These are phyloP conservation scores for Pestalotiopsis sp. DNA, from an alignment of 2,329 filamentous ascomycete genomes.

Conservation along the genomic window DNA sequence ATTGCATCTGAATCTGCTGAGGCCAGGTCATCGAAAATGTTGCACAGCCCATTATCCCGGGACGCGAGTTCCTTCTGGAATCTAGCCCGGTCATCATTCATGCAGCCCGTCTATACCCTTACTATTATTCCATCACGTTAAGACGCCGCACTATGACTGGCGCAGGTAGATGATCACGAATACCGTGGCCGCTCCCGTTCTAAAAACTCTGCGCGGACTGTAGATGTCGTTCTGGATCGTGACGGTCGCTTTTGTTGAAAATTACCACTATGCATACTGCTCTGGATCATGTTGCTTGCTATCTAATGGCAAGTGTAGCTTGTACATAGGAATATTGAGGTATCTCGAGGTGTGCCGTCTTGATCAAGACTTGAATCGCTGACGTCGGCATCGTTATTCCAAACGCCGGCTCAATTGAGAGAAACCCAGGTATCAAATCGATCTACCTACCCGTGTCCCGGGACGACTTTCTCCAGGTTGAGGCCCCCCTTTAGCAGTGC, in stretches of 20 bases:
- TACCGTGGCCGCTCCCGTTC: background rate
- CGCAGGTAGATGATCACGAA: background rate
- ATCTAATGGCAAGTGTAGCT: background rate
- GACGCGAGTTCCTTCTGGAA: background rate
- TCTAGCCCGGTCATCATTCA: slow-evolving; percentile 11
- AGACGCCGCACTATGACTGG: background rate
- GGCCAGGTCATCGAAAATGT: background rate
- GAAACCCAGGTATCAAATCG: background rate
- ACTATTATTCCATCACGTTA: background rate
- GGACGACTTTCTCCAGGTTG: background rate
- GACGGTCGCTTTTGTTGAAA: background rate
- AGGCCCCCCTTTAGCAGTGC: background rate
- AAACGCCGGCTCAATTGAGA: slow-evolving; percentile 8
- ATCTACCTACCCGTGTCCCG: background rate
- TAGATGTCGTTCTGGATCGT: background rate
- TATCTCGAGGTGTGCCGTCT: background rate
- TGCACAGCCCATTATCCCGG: background rate
- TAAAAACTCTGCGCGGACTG: background rate
- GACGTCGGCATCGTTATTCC: slow-evolving; percentile 2
- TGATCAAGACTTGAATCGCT: background rate
- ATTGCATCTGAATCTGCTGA: background rate
- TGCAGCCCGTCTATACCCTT: background rate
- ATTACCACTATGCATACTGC: background rate
- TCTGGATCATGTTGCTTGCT: background rate
- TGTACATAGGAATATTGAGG: too few species aligned